phyloP scores from a whole-genome alignment of 345 rosid genomes.

The Turritis glabra region DNA sequence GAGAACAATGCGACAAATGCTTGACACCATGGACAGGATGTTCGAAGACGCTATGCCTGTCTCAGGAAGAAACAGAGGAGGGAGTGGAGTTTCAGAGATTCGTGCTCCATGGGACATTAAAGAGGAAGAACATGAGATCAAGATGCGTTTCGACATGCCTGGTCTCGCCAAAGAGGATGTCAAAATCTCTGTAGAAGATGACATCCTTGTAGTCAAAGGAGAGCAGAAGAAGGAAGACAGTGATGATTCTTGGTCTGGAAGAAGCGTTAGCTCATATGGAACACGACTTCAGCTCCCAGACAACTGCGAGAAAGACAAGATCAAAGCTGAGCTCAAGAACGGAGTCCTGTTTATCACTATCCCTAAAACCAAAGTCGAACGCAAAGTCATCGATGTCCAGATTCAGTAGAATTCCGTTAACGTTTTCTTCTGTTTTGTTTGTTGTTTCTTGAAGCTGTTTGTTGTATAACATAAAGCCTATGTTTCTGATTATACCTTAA shows the following conservation, averaged over 20 bases:
- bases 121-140: conserved; percentile 74
- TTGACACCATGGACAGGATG: conserved; percentile 72
- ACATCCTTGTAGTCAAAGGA: conserved; percentile 62
- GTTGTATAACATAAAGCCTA: not conserved
- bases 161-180: conserved; percentile 80
- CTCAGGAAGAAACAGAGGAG: conserved; percentile 41
- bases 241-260: conserved; percentile 49
- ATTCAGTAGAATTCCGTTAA: conserved; percentile 30
- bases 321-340: conserved; percentile 70
- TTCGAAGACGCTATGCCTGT: conserved; percentile 54
- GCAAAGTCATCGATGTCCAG: conserved; percentile 51
- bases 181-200: conserved; percentile 64
- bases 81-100: conserved; percentile 36
- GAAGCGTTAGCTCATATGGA: conserved; percentile 49
- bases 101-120: conserved; percentile 82
- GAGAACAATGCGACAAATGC: conserved; percentile 83
- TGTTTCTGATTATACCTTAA: not conserved
- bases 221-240: conserved; percentile 60
- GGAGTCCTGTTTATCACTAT: conserved; percentile 68
- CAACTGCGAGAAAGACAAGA: conserved; percentile 56
- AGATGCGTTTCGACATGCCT: conserved; percentile 87
- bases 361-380: conserved; percentile 67
- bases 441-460: not conserved
- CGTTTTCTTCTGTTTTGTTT: not conserved
- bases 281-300: conserved; percentile 65